Conservation (phyloP, 2,329 filamentous ascomycete genomes). For the Fusarium irregulare region DNA sequence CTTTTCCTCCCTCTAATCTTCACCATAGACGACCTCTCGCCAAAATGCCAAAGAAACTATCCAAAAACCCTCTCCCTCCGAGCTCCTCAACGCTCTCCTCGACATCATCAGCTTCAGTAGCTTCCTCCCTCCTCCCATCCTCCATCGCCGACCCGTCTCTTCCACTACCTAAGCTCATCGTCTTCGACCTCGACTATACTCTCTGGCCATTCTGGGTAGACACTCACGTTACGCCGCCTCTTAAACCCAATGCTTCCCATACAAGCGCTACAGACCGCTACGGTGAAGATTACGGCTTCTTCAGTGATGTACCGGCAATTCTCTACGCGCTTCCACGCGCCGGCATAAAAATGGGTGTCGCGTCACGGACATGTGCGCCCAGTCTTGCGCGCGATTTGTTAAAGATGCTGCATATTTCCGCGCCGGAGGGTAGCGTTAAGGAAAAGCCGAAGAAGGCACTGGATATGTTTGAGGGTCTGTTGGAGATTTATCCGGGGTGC, state of each 20-base stretch:
- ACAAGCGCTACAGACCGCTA: slow-evolving; percentile 62
- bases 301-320: slow-evolving; percentile 74
- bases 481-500: slow-evolving; percentile 78
- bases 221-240: slow-evolving; percentile 83
- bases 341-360: slow-evolving; percentile 72
- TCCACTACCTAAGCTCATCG: slow-evolving; percentile 83
- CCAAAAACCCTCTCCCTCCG: slow-evolving; percentile 43
- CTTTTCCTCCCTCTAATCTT: neutral
- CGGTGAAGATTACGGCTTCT: slow-evolving; percentile 78
- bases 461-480: slow-evolving; percentile 68
- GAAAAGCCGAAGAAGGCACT: slow-evolving; percentile 60
- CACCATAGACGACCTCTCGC: neutral
- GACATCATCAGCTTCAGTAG: slow-evolving; percentile 50
- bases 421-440: slow-evolving; percentile 29
- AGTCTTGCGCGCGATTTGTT: slow-evolving; percentile 85
- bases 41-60: slow-evolving; percentile 51
- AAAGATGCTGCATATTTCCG: slow-evolving; percentile 71
- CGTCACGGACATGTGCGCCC: slow-evolving; percentile 83
- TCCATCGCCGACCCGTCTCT: slow-evolving; percentile 64
- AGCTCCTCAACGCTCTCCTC: slow-evolving; percentile 40
- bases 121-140: slow-evolving; percentile 48
- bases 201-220: slow-evolving; percentile 99
- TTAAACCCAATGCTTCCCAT: slow-evolving; percentile 63
- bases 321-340: slow-evolving; percentile 67
- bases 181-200: slow-evolving; percentile 98